Evolutionary conservation across 495 filamentous ascomycete genomes (phyloP).

Genomic region (Penicillium argentinense): DNA sequence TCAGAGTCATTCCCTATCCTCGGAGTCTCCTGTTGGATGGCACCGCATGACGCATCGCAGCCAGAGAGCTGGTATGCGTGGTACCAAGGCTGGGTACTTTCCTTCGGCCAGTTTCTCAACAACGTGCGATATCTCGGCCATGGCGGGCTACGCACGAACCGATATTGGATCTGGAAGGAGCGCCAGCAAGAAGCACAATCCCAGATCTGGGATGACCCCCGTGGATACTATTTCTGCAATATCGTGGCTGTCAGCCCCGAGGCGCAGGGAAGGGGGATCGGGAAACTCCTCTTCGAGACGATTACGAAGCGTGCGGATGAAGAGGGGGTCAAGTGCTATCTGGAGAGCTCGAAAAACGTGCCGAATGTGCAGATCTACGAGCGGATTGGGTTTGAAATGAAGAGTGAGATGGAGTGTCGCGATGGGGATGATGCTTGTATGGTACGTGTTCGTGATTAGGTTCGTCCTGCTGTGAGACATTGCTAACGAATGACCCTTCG

Average conservation of each 20-base stretch:
- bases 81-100: conserved; percentile 56
- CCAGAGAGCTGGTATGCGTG: conserved; percentile 55
- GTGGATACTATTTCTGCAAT: conserved; percentile 67
- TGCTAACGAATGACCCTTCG: conserved; percentile 3
- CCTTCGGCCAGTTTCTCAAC: conserved; percentile 53
- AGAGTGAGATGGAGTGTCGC: conserved; percentile 59
- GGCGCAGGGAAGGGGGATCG: conserved; percentile 58
- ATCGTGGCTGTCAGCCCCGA: conserved; percentile 64
- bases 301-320: conserved; percentile 56
- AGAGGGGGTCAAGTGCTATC: conserved; percentile 59
- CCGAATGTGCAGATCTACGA: conserved; percentile 67
- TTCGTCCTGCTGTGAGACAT: background rate
- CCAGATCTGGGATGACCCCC: conserved; percentile 57
- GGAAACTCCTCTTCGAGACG: conserved; percentile 54
- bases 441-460: conserved; percentile 20
- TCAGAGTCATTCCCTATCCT: conserved; percentile 44
- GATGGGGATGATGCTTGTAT: conserved; percentile 50
- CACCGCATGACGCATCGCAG: conserved; percentile 43
- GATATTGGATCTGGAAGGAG: conserved; percentile 68
- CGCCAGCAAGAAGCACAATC: conserved; percentile 56
- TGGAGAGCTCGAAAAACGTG: conserved; percentile 59
- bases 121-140: conserved; percentile 56
- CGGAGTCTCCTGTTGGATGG: conserved; percentile 66
- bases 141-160: conserved; percentile 57
- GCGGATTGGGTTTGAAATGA: conserved; percentile 60